A percentile compares a stretch with the other conserved stretches of the same genome.
Conservation (phyloP, 257 asterid species). For the Solanum appendiculatum region DNA sequence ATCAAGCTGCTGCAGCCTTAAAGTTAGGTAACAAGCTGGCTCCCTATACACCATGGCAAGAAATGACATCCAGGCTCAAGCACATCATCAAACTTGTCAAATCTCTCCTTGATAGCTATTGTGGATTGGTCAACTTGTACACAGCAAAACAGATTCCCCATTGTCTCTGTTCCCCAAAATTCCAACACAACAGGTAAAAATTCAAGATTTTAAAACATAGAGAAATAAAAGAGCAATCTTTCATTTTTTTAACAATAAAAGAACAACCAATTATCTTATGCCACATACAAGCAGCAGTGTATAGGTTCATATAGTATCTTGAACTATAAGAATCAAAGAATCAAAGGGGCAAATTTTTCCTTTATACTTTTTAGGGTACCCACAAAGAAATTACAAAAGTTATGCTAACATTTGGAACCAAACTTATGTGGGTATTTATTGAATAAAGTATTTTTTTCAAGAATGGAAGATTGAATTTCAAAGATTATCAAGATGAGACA, state of each 20-base stretch:
- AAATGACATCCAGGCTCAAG: conserved; percentile 10
- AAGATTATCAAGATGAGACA: background rate
- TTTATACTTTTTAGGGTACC: background rate
- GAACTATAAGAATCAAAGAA: background rate
- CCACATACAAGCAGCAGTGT: no score
- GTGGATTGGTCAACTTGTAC: conserved; percentile 30
- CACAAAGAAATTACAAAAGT: background rate
- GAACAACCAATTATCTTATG: no score
- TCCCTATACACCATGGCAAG: conserved; percentile 31
- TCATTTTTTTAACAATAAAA: no score
- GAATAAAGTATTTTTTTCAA: background rate
- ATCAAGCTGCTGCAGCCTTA: conserved; percentile 30
- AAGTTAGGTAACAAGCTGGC: conserved; percentile 17
- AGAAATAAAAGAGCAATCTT: no score
- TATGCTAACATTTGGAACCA: background rate
- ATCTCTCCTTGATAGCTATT: conserved; percentile 20
- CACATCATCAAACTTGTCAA: conserved; percentile 19
- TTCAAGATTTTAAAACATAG: no score
- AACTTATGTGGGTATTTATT: background rate
- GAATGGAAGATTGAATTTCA: background rate
- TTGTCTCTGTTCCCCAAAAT: no score
- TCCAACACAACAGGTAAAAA: no score
- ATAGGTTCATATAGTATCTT: no score
- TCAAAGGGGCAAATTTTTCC: background rate
- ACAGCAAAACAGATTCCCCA: conserved; percentile 24